Conservation (phyloP, 257 asterid genomes). For the Galeopsis tetrahit region DNA sequence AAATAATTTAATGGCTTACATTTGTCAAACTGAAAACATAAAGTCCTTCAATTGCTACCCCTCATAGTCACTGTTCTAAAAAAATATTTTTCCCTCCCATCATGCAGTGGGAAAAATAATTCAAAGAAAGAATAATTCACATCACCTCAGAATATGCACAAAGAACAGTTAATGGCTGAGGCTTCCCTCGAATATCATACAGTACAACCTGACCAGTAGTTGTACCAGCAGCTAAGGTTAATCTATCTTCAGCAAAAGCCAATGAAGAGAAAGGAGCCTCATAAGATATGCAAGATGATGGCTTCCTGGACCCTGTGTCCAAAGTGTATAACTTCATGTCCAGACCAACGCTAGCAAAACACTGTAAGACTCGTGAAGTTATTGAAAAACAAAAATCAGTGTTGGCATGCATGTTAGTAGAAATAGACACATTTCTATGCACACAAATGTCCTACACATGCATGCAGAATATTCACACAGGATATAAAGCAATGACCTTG, state of each 20-base stretch:
- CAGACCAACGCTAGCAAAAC: slow-evolving; percentile 91
- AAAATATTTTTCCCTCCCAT: no score
- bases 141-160: slow-evolving; percentile 80
- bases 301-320: slow-evolving; percentile 83
- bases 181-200: slow-evolving; percentile 89
- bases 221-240: slow-evolving; percentile 89
- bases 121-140: not conserved
- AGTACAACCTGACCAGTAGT: slow-evolving; percentile 82
- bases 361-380: slow-evolving; percentile 49
- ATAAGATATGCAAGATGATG: slow-evolving; percentile 71
- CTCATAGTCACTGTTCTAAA: no score
- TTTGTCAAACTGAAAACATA: no score
- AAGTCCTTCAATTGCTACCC: no score
- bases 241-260: slow-evolving; percentile 85
- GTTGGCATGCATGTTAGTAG: slow-evolving; percentile 10
- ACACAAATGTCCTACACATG: not conserved
- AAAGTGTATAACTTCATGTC: slow-evolving; percentile 91
- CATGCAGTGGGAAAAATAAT: not conserved
- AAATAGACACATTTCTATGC: slow-evolving; percentile 22
- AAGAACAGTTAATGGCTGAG: slow-evolving; percentile 82
- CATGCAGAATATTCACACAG: slow-evolving; percentile 21
- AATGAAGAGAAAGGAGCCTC: slow-evolving; percentile 93
- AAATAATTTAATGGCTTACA: no score
- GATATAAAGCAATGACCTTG: slow-evolving; percentile 63
- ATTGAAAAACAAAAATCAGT: slow-evolving; percentile 14